Evolutionary conservation across 2,329 filamentous ascomycete species (phyloP).

Genomic region (Colletotrichum theobromicola): DNA sequence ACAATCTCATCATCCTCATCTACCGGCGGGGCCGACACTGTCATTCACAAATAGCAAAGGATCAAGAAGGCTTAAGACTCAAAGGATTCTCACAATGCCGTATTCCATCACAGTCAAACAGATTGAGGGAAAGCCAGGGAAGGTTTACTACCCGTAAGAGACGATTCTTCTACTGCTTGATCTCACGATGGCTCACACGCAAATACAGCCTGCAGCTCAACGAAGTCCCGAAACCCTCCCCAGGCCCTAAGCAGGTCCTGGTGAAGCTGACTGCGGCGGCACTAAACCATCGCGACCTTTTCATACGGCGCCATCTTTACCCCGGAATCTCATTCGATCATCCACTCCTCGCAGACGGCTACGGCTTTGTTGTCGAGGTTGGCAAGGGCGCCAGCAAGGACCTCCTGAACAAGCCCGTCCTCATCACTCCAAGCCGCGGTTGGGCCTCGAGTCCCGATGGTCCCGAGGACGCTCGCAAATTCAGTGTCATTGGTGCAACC

Average conservation of each 20-base stretch:
- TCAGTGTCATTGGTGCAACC: slow-evolving; percentile 74
- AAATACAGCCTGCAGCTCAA: slow-evolving; percentile 60
- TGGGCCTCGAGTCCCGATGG: slow-evolving; percentile 77
- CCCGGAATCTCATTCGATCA: slow-evolving; percentile 80
- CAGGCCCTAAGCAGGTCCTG: slow-evolving; percentile 72
- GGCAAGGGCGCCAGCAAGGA: slow-evolving; percentile 54
- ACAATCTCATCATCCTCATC: not conserved
- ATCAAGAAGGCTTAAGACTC: not conserved
- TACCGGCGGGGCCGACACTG: not conserved
- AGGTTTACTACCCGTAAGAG: slow-evolving; percentile 82
- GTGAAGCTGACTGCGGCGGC: slow-evolving; percentile 79
- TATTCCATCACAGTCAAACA: slow-evolving; percentile 68
- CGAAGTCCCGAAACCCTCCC: slow-evolving; percentile 65
- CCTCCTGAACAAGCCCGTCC: slow-evolving; percentile 69
- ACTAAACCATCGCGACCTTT: slow-evolving; percentile 94
- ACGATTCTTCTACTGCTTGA: not conserved
- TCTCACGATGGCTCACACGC: not conserved
- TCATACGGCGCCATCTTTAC: slow-evolving; percentile 92
- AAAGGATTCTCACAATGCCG: slow-evolving; percentile 44
- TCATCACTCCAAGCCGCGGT: slow-evolving; percentile 78
- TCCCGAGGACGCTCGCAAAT: slow-evolving; percentile 67
- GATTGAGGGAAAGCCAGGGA: slow-evolving; percentile 81
- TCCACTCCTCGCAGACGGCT: slow-evolving; percentile 84
- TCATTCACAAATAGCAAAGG: not conserved
- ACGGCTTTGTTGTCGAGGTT: slow-evolving; percentile 71